phyloP scores from a whole-genome alignment of 2,329 filamentous ascomycete genomes.

The Pestalotiopsis sp. region DNA sequence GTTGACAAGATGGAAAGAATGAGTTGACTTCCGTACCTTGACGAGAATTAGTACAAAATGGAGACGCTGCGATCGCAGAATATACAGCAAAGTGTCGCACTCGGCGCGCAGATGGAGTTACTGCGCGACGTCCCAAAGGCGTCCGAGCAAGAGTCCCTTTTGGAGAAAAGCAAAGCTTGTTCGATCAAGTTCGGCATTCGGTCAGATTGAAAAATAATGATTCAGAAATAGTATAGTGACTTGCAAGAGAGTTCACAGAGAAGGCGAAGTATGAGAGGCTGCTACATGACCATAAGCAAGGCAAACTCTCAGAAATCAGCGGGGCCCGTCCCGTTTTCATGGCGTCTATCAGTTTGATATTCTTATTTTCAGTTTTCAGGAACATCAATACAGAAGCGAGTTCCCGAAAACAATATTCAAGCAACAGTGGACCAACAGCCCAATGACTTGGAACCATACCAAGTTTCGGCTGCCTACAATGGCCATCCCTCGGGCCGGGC shows the following conservation, averaged over 20 bases:
- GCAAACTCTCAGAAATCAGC: no score
- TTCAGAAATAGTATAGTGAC: no score
- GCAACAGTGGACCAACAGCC: no score
- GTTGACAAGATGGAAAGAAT: constrained; percentile 4
- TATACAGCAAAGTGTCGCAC: constrained; percentile 2
- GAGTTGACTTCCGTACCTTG: not conserved
- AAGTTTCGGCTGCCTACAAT: not conserved
- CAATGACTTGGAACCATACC: not conserved
- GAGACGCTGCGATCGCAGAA: not conserved
- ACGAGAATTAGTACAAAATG: not conserved
- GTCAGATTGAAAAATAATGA: not conserved
- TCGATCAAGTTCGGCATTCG: not conserved
- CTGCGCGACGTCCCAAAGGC: not conserved
- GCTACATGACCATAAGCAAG: no score
- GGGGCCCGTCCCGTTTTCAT: no score
- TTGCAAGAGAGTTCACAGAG: no score
- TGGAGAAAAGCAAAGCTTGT: not conserved
- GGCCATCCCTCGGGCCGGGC: not conserved
- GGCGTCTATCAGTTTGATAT: no score
- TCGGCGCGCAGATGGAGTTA: constrained; percentile 6
- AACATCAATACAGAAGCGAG: not conserved
- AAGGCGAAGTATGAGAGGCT: no score
- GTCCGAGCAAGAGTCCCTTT: constrained; percentile 5
- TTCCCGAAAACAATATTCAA: not conserved
- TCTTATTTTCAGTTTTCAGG: not conserved